Base-by-base conservation (phyloP, 2,329 filamentous ascomycete species). In the Sarocladium brachiariae region DNA sequence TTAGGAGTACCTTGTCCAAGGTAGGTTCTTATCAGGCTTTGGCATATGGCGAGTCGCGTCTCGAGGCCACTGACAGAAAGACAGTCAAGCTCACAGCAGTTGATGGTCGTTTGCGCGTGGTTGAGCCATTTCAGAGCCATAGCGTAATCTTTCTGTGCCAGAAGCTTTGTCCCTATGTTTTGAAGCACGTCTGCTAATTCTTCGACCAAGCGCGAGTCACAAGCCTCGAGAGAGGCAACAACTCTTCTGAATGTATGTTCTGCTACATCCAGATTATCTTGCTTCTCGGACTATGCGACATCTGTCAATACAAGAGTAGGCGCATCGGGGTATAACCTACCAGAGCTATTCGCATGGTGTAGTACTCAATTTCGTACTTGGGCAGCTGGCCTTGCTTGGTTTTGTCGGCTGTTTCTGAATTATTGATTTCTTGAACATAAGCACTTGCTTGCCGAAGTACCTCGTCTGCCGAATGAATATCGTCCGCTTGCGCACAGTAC, bases 101-200 rank as follows among this genome's bases (percentile, higher is more conserved):
- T 74, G 23, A 91, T 70, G 24, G 83, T 59, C 10, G 81, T 70
- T 46, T 80, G 73, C 2, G 87, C 83, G 55, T 87, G 77, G 51
- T 84, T 76, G 1, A 95, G 69, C 93, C 92, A 97, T 58, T 77
- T 82, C 2, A 76, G 63, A 1, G 88, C 85, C 39, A 75, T 61
- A 1, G 67, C 58, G 54, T 74, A 75, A 49, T 86, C 73, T 7
- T 72, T 67, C 49, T 75, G 77, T 2, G 61, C 63, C 2, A 80
- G 63, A 13, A 84, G 65, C 13, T 75, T 73, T 45, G 76, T 81
- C 3, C 89, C 89, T 35, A 95, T 86, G 53, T 86, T 81, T 55
- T 84, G 87, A 7, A 90, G 72, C 2, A 84, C 69, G 57, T 89
- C 83, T 3, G 83, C 77, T 38, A 91, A 66, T 33, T 70, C 73